phyloP scores from a whole-genome alignment of 2,329 filamentous ascomycete species.

The Aspergillus cejpii region DNA sequence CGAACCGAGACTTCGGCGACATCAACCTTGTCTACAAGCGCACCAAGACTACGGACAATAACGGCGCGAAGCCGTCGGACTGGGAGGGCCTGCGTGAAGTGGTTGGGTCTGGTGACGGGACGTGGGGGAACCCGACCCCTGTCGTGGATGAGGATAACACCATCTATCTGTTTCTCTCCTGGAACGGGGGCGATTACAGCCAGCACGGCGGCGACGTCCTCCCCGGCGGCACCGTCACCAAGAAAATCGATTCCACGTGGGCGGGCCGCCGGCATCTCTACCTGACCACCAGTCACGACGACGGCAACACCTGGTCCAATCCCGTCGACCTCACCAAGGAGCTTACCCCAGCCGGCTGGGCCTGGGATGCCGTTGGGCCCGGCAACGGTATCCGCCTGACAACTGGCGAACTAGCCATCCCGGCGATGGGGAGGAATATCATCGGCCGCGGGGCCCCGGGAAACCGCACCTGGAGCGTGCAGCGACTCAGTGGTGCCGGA shows the following conservation, averaged over 20 bases:
- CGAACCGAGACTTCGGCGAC: constrained; percentile 25
- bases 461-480: constrained; percentile 4
- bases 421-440: constrained; percentile 5
- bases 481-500: constrained; percentile 4
- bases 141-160: constrained; percentile 25
- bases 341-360: not conserved
- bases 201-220: constrained; percentile 20
- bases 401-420: constrained; percentile 5
- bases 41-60: constrained; percentile 18
- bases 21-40: constrained; percentile 29
- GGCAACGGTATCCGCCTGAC: constrained; percentile 3
- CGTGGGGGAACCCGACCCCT: constrained; percentile 28
- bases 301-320: constrained; percentile 5
- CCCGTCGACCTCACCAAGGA: constrained; percentile 3
- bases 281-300: constrained; percentile 2
- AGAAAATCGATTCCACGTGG: constrained; percentile 5
- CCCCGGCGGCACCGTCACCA: constrained; percentile 2
- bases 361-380: constrained; percentile 7
- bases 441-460: constrained; percentile 5
- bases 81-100: constrained; percentile 24
- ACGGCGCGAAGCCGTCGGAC: constrained; percentile 17
- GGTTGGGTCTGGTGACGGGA: constrained; percentile 18
- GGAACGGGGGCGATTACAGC: constrained; percentile 25
- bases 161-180: constrained; percentile 28
- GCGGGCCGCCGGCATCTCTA: constrained; percentile 5